Conservation (phyloP, 495 filamentous ascomycete genomes). For the Xylaria telfairii region DNA sequence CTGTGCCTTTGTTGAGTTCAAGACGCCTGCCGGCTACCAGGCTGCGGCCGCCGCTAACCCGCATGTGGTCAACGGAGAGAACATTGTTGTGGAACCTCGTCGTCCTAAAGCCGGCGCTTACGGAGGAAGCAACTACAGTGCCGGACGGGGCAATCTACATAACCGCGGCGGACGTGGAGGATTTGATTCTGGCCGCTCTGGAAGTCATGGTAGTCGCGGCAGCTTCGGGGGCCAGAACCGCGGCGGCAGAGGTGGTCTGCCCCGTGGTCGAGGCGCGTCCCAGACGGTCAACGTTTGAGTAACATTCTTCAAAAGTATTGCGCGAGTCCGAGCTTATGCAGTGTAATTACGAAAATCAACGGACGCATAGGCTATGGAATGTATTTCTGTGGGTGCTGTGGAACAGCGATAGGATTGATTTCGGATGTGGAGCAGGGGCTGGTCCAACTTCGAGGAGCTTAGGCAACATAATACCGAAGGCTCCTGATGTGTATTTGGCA, state of each 20-base stretch:
- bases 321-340: constrained; percentile 8
- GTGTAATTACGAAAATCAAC: neutral
- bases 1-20: constrained; percentile 95
- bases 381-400: constrained; percentile 43
- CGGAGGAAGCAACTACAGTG: constrained; percentile 66
- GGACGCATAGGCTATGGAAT: constrained; percentile 36
- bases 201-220: constrained; percentile 69
- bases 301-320: constrained; percentile 11
- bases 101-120: constrained; percentile 74
- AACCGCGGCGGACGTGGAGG: constrained; percentile 70
- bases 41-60: constrained; percentile 86
- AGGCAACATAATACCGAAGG: constrained; percentile 8
- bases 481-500: constrained; percentile 21
- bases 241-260: constrained; percentile 59
- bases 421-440: constrained; percentile 19
- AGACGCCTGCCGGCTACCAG: constrained; percentile 74
- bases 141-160: constrained; percentile 62
- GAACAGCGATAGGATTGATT: constrained; percentile 22
- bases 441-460: constrained; percentile 18
- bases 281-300: constrained; percentile 50
- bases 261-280: constrained; percentile 52
- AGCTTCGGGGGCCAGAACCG: constrained; percentile 68
- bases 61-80: constrained; percentile 79
- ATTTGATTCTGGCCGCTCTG: constrained; percentile 61
- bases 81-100: constrained; percentile 86